Percentiles rank a stretch among this genome's conserved stretches.
Evolutionary conservation across 306 rosid genomes (phyloP).

Genomic region (Prunus salicina): DNA sequence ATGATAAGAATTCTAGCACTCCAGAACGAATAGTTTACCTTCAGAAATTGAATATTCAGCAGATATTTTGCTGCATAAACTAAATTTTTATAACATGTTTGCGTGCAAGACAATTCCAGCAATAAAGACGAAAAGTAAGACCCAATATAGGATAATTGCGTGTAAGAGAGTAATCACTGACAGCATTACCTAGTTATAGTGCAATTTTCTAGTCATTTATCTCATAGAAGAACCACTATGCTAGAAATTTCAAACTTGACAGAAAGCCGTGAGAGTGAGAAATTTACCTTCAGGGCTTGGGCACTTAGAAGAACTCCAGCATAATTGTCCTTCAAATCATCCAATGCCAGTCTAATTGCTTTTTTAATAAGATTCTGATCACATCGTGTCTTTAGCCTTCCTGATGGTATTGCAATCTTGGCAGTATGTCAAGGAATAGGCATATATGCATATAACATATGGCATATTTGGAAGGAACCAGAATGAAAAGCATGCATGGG

Average conservation of each 20-base stretch:
- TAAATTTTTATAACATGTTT: background rate
- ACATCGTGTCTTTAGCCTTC: conserved; percentile 42
- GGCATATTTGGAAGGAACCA: conserved; percentile 4
- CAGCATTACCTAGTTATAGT: background rate
- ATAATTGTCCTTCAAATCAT: conserved; percentile 77
- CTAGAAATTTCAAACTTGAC: background rate
- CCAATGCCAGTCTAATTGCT: conserved; percentile 64
- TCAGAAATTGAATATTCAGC: background rate
- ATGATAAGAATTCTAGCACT: background rate
- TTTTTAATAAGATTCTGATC: conserved; percentile 56
- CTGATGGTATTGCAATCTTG: conserved; percentile 37
- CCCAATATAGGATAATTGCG: background rate
- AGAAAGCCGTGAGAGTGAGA: background rate
- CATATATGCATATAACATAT: background rate
- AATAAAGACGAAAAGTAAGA: background rate
- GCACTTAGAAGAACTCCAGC: conserved; percentile 74
- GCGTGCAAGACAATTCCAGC: background rate
- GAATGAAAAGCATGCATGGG: background rate
- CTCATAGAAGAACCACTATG: background rate
- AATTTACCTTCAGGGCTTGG: conserved; percentile 65
- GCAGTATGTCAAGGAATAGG: conserved; percentile 61
- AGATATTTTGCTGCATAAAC: background rate
- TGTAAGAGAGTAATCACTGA: background rate
- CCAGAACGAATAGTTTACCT: background rate
- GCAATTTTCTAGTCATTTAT: background rate